Evolutionary conservation across 108 stramenopile genomes (phyloP), one percentile per base, ranked within the genome.

Genomic region (Schizochytrium sp.): DNA sequence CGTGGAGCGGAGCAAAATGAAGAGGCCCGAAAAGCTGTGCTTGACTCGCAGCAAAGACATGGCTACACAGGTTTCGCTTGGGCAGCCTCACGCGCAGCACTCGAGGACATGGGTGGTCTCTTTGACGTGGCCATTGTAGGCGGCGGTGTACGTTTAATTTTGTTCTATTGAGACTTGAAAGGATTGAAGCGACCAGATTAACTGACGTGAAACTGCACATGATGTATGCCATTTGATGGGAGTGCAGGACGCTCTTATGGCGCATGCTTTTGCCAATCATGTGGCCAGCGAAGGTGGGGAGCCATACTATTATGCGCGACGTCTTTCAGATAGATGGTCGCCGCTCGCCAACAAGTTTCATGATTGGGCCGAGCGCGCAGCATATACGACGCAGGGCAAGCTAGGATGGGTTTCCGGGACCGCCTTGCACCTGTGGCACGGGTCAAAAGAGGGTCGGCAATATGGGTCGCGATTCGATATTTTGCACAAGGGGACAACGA

Each of bases 1-100:
- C 6, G 55, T 16, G 55, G 21, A 23, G 25, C 63, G 63, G n/a
- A 8, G 1, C 76, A 4, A 14, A 16, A 18, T 43, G 14, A 6
- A 12, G 41, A 18, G 63, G 0, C 21, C 5, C 25, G 63, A 8
- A 18, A 57, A 57, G 41, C 34, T 10, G 63, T 83, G 45, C 51
- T 83, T n/a, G 51, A 6, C 19, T 47, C 45, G 19, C 76, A 83
- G 28, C 19, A 53, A 4, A 6, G 4, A 8, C 76, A 83, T 23
- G 76, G 76, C 18, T 83, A 83, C 23, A 83, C 76, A 47, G 76
- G 76, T 12, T 83, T 83, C 28, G 76, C 51, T 23, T 83, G 76
- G 76, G 76, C 76, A 4, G 76, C 76, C n/a, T 53, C 45, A 23
- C 45, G 76, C 5, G 76, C 19, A 8, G 76, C 51, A 6, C 51